These are phyloP conservation scores for Tuber indicum DNA, from an alignment of 495 filamentous ascomycete genomes.

Conservation along the genomic window DNA sequence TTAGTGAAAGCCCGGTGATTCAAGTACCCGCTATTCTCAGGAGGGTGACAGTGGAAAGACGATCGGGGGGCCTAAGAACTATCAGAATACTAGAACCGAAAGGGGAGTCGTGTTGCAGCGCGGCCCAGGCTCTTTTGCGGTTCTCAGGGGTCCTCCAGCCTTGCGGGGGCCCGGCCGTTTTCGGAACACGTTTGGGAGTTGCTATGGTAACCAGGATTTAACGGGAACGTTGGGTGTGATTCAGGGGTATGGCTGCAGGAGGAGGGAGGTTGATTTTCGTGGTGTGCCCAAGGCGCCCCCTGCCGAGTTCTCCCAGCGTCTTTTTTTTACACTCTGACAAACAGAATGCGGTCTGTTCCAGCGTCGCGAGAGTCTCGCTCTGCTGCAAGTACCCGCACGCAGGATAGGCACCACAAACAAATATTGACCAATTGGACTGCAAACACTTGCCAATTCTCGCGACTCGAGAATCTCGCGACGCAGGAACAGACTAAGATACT, in stretches of 20 bases:
- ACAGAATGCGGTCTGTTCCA: background rate
- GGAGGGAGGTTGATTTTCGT: background rate
- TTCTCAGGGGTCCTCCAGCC: background rate
- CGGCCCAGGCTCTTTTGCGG: background rate
- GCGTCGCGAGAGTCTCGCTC: no score
- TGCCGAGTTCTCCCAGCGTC: background rate
- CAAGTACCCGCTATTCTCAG: background rate
- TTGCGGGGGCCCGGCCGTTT: background rate
- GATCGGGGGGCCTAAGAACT: background rate
- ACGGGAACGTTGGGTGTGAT: background rate
- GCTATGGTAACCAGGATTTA: background rate
- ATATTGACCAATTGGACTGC: no score
- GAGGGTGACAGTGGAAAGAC: background rate
- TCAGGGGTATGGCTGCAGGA: background rate
- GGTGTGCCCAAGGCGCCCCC: background rate
- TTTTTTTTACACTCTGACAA: background rate
- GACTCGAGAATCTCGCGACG: no score
- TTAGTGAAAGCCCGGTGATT: background rate
- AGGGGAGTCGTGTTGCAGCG: background rate
- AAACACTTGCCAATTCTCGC: no score
- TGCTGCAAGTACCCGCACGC: no score
- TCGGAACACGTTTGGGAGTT: background rate
- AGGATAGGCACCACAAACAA: no score
- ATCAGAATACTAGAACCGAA: background rate
- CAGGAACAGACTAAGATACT: background rate